Evolutionary conservation across 2,329 filamentous ascomycete genomes (phyloP).

Genomic region (Zalaria sp.): DNA sequence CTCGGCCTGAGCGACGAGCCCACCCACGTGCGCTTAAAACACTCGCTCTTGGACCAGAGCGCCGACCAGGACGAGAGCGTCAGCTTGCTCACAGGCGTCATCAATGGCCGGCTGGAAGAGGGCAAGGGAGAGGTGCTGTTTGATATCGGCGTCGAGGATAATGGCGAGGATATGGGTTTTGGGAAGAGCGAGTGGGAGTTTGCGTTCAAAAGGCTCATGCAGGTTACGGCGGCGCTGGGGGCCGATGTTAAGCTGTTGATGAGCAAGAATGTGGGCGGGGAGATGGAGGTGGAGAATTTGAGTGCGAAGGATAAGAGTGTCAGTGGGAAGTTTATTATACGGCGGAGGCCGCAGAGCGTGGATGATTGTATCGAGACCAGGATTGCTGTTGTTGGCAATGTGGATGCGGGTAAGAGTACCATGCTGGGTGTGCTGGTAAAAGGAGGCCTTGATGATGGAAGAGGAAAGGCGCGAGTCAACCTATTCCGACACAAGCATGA

Average conservation of each 20-base stretch:
- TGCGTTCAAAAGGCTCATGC: conserved; percentile 51
- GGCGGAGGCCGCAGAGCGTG: conserved; percentile 55
- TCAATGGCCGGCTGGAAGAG: conserved; percentile 60
- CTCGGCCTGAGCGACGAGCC: conserved; percentile 58
- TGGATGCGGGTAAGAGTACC: conserved; percentile 94
- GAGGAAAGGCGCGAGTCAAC: conserved; percentile 86
- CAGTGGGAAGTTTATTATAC: conserved; percentile 75
- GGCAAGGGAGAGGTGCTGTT: conserved; percentile 83
- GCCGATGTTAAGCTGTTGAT: conserved; percentile 72
- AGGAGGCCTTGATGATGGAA: conserved; percentile 84
- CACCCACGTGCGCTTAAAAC: conserved; percentile 54
- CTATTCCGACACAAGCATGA: conserved; percentile 97
- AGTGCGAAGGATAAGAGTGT: conserved; percentile 57
- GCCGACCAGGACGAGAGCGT: conserved; percentile 45
- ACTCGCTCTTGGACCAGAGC: conserved; percentile 52
- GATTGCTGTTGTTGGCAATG: conserved; percentile 94
- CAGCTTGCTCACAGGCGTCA: conserved; percentile 47
- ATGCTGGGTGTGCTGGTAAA: conserved; percentile 93
- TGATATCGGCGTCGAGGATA: conserved; percentile 83
- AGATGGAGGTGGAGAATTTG: conserved; percentile 52
- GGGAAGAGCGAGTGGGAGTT: conserved; percentile 59
- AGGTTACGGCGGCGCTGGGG: conserved; percentile 48
- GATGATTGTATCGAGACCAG: conserved; percentile 91
- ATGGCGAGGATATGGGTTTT: conserved; percentile 71
- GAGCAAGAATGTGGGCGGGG: conserved; percentile 78